phyloP scores from a whole-genome alignment of 371 early-diverging fungal species.

The Ordospora pajunii region DNA sequence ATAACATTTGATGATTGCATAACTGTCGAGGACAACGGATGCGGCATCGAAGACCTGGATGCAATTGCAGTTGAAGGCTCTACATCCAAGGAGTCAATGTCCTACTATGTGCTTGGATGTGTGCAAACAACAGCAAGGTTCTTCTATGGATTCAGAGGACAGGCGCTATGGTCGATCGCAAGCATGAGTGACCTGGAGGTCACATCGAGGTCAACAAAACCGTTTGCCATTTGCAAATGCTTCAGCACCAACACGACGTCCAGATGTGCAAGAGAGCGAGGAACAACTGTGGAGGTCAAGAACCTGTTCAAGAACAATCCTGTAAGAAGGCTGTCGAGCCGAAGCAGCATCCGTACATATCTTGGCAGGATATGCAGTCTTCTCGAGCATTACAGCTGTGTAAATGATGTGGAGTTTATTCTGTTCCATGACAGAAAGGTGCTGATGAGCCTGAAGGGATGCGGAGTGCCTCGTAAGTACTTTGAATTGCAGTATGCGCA shows the following conservation, averaged over 20 bases:
- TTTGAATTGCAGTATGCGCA: not conserved
- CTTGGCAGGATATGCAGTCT: slow-evolving; percentile 68
- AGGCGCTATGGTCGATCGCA: slow-evolving; percentile 53
- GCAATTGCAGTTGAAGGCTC: slow-evolving; percentile 20
- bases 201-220: slow-evolving; percentile 21
- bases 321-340: slow-evolving; percentile 68
- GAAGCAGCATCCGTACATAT: slow-evolving; percentile 70
- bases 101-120: slow-evolving; percentile 35
- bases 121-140: not conserved
- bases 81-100: slow-evolving; percentile 42
- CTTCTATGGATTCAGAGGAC: slow-evolving; percentile 58
- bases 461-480: slow-evolving; percentile 11
- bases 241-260: not conserved
- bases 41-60: slow-evolving; percentile 40
- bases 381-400: slow-evolving; percentile 68
- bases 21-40: slow-evolving; percentile 57
- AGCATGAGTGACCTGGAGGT: slow-evolving; percentile 47
- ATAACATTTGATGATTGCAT: slow-evolving; percentile 62
- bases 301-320: slow-evolving; percentile 74
- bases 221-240: not conserved
- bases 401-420: slow-evolving; percentile 41
- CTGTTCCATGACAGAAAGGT: slow-evolving; percentile 31
- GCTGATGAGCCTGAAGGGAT: slow-evolving; percentile 14
- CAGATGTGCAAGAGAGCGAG: slow-evolving; percentile 63
- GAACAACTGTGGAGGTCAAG: slow-evolving; percentile 71